Evolutionary conservation across 108 stramenopile species (phyloP), one percentile per base, ranked within the genome.

Genomic region (Nitzschia inconspicua): DNA sequence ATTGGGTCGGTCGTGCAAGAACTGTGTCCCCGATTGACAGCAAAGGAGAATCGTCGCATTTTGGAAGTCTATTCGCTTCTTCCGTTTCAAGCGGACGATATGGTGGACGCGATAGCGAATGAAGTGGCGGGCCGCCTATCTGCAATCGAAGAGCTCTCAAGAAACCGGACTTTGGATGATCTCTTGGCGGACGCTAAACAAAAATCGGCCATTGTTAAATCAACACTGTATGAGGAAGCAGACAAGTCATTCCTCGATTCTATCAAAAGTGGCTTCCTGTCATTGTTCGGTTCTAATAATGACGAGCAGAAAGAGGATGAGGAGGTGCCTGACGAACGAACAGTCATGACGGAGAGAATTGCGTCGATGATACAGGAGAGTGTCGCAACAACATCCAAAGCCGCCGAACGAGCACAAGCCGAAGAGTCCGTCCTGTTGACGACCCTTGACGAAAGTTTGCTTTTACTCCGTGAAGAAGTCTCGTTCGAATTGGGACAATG

Each of bases 401-500:
- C 65, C 11, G 13, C 47, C 3, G 31, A 31, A 4, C 20, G 25
- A 18, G 31, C 48, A 1, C 20, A 60, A 41, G 43, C 65, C 4
- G 37, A 57, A 41, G 40, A 65, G 37, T 23, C 13, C 27, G 41
- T 42, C 3, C 42, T 60, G 32, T 26, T 57, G 4, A 3, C 60
- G n/a, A 27, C 55, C 8, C 19, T 59, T 20, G 74, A 75, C 26
- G 34, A n/a, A 4, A 22, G 54, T 7, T 3, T 62, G 18, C 57
- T 50, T 29, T 50, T 19, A 8, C 58, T 46, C 8, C 18, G 47
- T 25, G 53, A 66, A 54, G 58, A 52, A 11, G 57, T 43, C 19
- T 35, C 56, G 11, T 70, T 76, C 41, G 79, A 80, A 30, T 55
- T 80, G 0, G 73, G 71, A 3, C 70, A 71, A 7, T 80, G 74